Evolutionary conservation across 1,284 basidiomycete genomes (phyloP).

Genomic region (Schizophyllum amplum): DNA sequence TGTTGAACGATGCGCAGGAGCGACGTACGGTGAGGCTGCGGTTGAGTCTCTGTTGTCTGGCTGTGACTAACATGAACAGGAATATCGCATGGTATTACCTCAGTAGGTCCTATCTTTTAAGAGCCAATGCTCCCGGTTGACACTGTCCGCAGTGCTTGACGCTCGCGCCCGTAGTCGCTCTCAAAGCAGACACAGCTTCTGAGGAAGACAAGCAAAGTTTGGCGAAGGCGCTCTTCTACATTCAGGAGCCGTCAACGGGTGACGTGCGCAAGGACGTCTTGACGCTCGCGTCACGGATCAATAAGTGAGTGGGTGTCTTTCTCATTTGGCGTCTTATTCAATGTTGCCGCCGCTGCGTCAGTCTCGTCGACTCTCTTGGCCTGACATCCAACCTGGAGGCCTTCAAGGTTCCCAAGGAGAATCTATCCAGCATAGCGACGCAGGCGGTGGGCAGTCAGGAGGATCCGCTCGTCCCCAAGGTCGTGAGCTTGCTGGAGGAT

Average conservation of each 20-base stretch:
- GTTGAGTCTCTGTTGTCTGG: not conserved
- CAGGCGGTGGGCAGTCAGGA: conserved; percentile 34
- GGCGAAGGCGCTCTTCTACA: conserved; percentile 45
- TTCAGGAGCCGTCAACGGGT: conserved; percentile 50
- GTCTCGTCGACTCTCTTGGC: conserved; percentile 50
- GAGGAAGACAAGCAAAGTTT: conserved; percentile 52
- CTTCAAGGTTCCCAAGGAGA: conserved; percentile 51
- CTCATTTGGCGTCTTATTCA: not conserved
- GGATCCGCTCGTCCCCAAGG: conserved; percentile 27
- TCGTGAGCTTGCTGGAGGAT: conserved; percentile 39
- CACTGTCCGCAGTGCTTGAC: conserved; percentile 57
- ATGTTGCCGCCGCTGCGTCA: conserved; percentile 14
- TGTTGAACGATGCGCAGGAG: not conserved
- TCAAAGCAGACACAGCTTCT: conserved; percentile 48
- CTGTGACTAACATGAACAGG: conserved; percentile 12
- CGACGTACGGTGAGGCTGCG: not conserved
- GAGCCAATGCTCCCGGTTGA: conserved; percentile 1
- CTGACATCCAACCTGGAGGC: conserved; percentile 45
- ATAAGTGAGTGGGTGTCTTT: conserved; percentile 32
- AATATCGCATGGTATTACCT: conserved; percentile 80
- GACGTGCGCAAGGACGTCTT: conserved; percentile 50
- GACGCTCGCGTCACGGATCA: conserved; percentile 44
- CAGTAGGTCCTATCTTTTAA: conserved; percentile 33
- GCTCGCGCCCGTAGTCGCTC: conserved; percentile 51
- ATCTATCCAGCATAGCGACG: conserved; percentile 44